Conservation (phyloP, 352 stramenopile genomes). For the Globisporangium irregulare region DNA sequence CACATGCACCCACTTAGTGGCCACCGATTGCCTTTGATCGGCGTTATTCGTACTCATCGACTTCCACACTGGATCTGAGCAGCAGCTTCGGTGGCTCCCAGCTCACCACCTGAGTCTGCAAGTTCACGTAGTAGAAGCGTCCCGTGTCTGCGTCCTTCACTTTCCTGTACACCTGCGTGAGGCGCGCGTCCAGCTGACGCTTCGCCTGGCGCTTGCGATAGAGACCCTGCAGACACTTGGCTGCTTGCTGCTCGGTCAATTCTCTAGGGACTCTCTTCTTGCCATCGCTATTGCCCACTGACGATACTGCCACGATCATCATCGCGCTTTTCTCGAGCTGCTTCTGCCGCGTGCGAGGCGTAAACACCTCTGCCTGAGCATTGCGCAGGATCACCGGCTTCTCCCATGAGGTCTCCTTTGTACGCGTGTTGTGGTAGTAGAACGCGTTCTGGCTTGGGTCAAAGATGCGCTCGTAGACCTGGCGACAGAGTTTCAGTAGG, state of each 20-base stretch:
- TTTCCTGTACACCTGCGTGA: slow-evolving; percentile 54
- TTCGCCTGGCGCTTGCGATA: slow-evolving; percentile 52
- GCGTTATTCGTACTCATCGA: slow-evolving; percentile 26
- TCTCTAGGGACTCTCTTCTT: slow-evolving; percentile 5
- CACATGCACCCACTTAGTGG: not conserved
- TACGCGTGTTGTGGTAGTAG: slow-evolving; percentile 84
- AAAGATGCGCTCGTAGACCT: slow-evolving; percentile 72
- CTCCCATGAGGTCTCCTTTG: slow-evolving; percentile 61
- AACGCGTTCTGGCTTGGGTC: slow-evolving; percentile 45
- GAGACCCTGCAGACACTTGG: slow-evolving; percentile 47
- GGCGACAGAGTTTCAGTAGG: slow-evolving; percentile 40
- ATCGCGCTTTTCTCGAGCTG: slow-evolving; percentile 23
- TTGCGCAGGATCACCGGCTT: slow-evolving; percentile 54
- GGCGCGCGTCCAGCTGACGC: slow-evolving; percentile 29
- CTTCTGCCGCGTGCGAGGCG: slow-evolving; percentile 44
- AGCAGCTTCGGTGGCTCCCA: slow-evolving; percentile 51
- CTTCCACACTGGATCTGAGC: slow-evolving; percentile 22
- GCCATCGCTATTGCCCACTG: not conserved
- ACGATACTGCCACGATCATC: slow-evolving; percentile 14
- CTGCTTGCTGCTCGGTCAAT: slow-evolving; percentile 52
- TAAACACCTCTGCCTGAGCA: slow-evolving; percentile 40
- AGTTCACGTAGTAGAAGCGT: slow-evolving; percentile 75
- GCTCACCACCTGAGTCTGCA: slow-evolving; percentile 56
- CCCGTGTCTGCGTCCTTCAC: slow-evolving; percentile 42
- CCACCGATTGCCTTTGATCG: not conserved